Conservation (phyloP, 2,329 filamentous ascomycete genomes). For the Sporothrix brunneoviolacea region DNA sequence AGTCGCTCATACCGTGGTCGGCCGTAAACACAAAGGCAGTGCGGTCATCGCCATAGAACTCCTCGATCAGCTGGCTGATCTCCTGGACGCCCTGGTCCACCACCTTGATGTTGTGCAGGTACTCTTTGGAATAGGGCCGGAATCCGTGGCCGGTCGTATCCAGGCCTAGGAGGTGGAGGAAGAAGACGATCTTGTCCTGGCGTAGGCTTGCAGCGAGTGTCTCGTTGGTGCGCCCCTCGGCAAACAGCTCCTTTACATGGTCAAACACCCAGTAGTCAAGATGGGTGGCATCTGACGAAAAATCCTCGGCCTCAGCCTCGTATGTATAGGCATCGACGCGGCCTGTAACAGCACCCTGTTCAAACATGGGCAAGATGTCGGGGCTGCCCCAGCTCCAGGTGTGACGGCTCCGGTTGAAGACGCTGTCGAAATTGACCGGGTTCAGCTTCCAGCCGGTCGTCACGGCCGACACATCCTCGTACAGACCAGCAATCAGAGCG, state of each 20-base stretch:
- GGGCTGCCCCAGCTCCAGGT: slow-evolving; percentile 99
- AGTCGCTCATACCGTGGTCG: slow-evolving; percentile 98
- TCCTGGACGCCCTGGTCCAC: slow-evolving; percentile 87
- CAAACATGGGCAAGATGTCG: slow-evolving; percentile 96
- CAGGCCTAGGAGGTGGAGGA: slow-evolving; percentile 84
- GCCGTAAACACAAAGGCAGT: slow-evolving; percentile 96
- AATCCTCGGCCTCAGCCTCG: slow-evolving; percentile 79
- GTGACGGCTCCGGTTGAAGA: slow-evolving; percentile 93
- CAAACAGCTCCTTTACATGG: slow-evolving; percentile 80
- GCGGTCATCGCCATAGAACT: slow-evolving; percentile 77
- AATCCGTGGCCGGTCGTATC: slow-evolving; percentile 84
- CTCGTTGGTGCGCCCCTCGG: slow-evolving; percentile 68
- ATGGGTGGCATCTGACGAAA: slow-evolving; percentile 70
- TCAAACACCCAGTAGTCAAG: slow-evolving; percentile 96
- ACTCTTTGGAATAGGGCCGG: slow-evolving; percentile 91
- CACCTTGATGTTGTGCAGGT: slow-evolving; percentile 87
- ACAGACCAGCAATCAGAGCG: slow-evolving; percentile 89
- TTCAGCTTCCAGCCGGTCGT: slow-evolving; percentile 98
- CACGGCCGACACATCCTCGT: slow-evolving; percentile 96
- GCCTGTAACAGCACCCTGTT: slow-evolving; percentile 81
- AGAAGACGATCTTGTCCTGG: slow-evolving; percentile 87
- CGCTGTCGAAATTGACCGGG: slow-evolving; percentile 95
- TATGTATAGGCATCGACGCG: slow-evolving; percentile 85
- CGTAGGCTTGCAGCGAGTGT: slow-evolving; percentile 66
- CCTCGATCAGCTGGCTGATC: slow-evolving; percentile 70